phyloP scores from a whole-genome alignment of 1,284 basidiomycete species.

The Ganoderma multipileum region DNA sequence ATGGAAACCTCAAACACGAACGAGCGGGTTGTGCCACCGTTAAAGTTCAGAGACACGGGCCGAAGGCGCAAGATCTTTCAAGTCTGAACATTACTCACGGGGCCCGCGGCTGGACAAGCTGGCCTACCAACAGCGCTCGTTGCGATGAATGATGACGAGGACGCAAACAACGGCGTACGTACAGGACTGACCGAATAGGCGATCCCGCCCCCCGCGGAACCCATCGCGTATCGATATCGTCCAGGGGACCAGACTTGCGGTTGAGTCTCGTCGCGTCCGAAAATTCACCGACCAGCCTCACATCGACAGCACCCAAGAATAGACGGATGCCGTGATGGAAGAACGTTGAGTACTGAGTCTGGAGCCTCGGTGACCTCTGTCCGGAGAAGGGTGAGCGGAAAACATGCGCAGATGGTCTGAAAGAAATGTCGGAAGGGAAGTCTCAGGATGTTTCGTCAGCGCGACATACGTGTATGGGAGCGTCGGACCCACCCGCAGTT shows the following conservation, averaged over 20 bases:
- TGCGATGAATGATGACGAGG: constrained; percentile 14
- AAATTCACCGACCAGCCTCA: neutral
- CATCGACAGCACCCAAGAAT: neutral
- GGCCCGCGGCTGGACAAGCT: neutral
- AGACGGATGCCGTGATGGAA: neutral
- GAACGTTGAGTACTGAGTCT: neutral
- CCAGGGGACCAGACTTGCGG: neutral
- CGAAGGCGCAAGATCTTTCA: neutral
- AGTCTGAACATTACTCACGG: neutral
- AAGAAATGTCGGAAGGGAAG: neutral
- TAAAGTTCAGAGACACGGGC: neutral
- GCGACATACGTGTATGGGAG: neutral
- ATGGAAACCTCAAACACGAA: neutral
- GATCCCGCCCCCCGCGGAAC: neutral
- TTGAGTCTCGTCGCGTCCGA: neutral
- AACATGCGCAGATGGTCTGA: neutral
- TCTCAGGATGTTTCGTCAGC: neutral
- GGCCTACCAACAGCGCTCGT: constrained; percentile 18
- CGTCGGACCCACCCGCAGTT: neutral
- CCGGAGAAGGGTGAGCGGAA: neutral
- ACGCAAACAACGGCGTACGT: constrained; percentile 2
- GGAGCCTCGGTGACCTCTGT: neutral
- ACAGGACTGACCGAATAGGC: neutral
- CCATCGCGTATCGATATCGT: neutral
- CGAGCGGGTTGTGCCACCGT: neutral